Percentiles rank a stretch among this genome's conserved stretches.
Conservation (phyloP, 2,329 filamentous ascomycete species). For the Ophiobolus disseminans region DNA sequence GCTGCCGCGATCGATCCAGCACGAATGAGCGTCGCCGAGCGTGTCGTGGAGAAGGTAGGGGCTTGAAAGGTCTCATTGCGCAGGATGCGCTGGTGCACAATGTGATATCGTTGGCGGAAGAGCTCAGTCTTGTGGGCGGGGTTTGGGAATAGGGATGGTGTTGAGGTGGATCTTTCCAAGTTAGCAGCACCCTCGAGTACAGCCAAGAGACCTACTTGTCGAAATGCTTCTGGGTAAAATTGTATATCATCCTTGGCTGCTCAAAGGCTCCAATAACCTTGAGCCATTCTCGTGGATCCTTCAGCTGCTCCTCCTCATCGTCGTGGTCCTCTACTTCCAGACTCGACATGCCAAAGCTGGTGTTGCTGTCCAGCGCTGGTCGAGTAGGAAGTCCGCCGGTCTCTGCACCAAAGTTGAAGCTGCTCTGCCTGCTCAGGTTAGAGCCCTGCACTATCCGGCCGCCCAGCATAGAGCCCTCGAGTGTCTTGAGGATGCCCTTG, state of each 20-base stretch:
- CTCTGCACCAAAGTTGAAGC: constrained; percentile 65
- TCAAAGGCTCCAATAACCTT: constrained; percentile 84
- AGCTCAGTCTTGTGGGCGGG: constrained; percentile 82
- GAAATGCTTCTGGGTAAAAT: constrained; percentile 86
- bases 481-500: constrained; percentile 79
- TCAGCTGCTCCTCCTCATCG: constrained; percentile 63
- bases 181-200: constrained; percentile 18
- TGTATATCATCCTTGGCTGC: constrained; percentile 81
- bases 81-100: constrained; percentile 89
- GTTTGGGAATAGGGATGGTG: constrained; percentile 66
- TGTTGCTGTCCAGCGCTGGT: constrained; percentile 62
- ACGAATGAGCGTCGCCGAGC: constrained; percentile 60
- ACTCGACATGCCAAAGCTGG: constrained; percentile 66
- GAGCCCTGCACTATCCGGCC: constrained; percentile 68
- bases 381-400: constrained; percentile 26
- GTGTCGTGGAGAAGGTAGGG: constrained; percentile 71
- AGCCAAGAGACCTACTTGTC: constrained; percentile 64
- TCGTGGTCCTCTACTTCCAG: constrained; percentile 63
- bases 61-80: constrained; percentile 93
- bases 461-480: constrained; percentile 90
- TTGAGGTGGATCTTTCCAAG: constrained; percentile 45
- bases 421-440: constrained; percentile 69
- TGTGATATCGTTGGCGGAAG: constrained; percentile 89
- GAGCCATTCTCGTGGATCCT: constrained; percentile 81
- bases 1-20: constrained; percentile 61